Base-by-base conservation (phyloP, 306 rosid genomes). In the Cucurbita ficifolia region DNA sequence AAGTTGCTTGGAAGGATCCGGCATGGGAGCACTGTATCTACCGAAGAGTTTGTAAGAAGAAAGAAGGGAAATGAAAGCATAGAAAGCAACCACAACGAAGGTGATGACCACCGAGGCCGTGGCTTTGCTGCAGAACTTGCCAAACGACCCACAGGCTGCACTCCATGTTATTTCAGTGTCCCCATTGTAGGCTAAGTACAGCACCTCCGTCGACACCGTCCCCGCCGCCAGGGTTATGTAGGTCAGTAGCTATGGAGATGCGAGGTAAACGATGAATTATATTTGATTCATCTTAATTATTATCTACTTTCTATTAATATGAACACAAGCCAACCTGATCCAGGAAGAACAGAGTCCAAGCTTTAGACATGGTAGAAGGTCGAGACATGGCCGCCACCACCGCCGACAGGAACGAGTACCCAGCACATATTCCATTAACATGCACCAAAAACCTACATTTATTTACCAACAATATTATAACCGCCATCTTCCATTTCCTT, bases 371-470 rank as follows among this genome's bases (percentile, higher is more conserved):
- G 38, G 85, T 82, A 38, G 77, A 75, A n/a, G 91, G 84, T 11
- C 88, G 89, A 8, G 87, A 87, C 87, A 83, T 76, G 35, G 98
- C 96, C 49, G 81, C 82, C 13, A 85, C 49, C 18, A 79, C 77
- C 0, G 98, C 97, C 33, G 97, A 88, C 12, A 93, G 88, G 50
- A 93, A 86, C 8, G 97, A 90, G 78, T 90, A 93, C 10, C 97
- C 98, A 1, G 97, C 98, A 13, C 98, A 93, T 4, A 93, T 83
- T 8, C 97, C 97, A 72, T 93, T 93, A 4, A 88, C 96, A 81
- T 90, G 85, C 79, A 93, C 97, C 90, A 93, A 78, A 82, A 86
- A 88, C 96, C 98, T 93, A 65, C 81, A 77, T n/a, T 2, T 42
- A 0, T 1, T 45, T 45, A 10, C 1, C 17, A 52, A 52, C 6